These are phyloP conservation scores for Neurospora sp. DNA, from an alignment of 495 filamentous ascomycete species.

Conservation along the genomic window DNA sequence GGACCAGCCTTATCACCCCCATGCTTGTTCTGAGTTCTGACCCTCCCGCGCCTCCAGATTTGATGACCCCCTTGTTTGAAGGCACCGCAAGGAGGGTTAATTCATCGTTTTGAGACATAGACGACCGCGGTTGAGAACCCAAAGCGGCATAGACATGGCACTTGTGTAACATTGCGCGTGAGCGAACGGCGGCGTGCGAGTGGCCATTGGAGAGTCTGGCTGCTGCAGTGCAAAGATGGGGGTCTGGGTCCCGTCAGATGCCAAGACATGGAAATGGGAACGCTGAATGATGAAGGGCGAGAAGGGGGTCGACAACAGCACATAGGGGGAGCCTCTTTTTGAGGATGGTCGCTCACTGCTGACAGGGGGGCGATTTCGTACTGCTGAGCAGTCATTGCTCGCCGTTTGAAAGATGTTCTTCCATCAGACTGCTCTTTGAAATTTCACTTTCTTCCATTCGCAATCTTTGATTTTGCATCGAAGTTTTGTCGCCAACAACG, in stretches of 20 bases:
- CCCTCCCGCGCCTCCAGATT: neutral
- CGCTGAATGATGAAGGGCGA: neutral
- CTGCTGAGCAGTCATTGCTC: neutral
- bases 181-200: neutral
- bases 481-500: too few species aligned
- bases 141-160: neutral
- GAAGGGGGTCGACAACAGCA: neutral
- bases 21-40: neutral
- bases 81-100: neutral
- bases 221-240: neutral
- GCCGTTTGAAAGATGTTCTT: neutral
- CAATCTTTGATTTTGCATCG: neutral
- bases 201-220: neutral
- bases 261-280: neutral
- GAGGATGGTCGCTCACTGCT: neutral
- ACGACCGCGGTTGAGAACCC: neutral
- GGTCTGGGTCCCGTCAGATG: neutral
- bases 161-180: neutral
- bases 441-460: neutral
- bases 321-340: neutral
- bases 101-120: neutral
- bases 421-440: neutral
- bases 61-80: neutral
- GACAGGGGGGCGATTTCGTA: neutral
- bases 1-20: neutral